Evolutionary conservation across 208 protist species (phyloP), one percentile per base, ranked within the genome.

Genomic region (Leishmania guyanensis): DNA sequence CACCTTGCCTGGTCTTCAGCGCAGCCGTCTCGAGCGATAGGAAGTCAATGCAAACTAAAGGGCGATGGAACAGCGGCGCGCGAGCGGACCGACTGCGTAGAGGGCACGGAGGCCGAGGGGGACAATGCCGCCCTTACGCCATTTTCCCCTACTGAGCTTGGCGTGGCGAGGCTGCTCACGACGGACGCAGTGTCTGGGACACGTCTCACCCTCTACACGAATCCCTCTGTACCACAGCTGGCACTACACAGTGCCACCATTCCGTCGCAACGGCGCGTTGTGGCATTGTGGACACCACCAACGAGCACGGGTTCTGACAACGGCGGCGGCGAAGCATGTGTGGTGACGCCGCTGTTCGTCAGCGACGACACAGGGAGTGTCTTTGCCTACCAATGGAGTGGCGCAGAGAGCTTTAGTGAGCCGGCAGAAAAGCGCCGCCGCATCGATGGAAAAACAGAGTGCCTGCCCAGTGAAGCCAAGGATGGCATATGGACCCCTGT

Each of bases 1-100:
- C 93, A 94, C 75, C 64, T 94, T 22, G 85, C 78, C 46, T 89
- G 91, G 75, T 84, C 79, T 43, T 5, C 66, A 43, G 73, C 50
- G 20, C 17, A 70, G 3, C 1, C 75, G 0, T 10, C 78, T 6
- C 72, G 46, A 33, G 43, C 46, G 8, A 33, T 83, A 39, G 88
- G 88, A 8, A 73, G 50, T 26, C 72, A 76, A 10, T 65, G 65
- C 26, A 77, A 82, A 17, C 77, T 88, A 50, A 83, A 85, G 26
- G 82, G 80, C 9, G 79, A 88, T 29, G 80, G 80, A 58, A 87
- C 82, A 20, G 84, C 73, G 0, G 79, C 80, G 46, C 65, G 82
- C 68, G 80, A 82, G 58, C 39, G 39, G 77, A 64, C 66, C 51
- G 20, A 48, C 48, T 22, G 4, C 43, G 58, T 64, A 50, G 72